Evolutionary conservation across 1,284 basidiomycete species (phyloP), one percentile per base, ranked within the genome.

Genomic region (Trichosporon sp.): DNA sequence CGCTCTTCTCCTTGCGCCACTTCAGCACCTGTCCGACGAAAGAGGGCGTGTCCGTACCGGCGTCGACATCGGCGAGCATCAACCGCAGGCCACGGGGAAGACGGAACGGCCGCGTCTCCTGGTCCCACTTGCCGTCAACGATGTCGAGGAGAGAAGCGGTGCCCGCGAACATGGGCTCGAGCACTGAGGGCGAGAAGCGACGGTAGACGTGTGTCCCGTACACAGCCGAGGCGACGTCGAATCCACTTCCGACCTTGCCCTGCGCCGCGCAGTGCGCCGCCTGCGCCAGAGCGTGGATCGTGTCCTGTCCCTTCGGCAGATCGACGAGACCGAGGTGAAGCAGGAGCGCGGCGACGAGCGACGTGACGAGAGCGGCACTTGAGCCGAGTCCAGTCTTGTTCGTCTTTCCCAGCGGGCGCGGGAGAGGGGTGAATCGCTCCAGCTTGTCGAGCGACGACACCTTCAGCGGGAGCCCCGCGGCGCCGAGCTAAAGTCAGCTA

Each of bases 181-280:
- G 82, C 48, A 93, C 88, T 26, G 84, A 81, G 1, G 94, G 92
- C 74, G 91, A 89, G 83, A 99, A 99, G 64, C 96, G 89, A 51
- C 89, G 91, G 84, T 98, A 99, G 3, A 95, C 80, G 77, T 99
- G 96, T 78, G 93, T 96, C 7, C 97, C 97, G 85, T 92, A 99
- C 2, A 95, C 91, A 0, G 96, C 96, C 0, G 94, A 90, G 26
- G 94, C 91, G 65, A 99, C 93, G 80, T 99, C 97, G 84, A 99
- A 99, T 0, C 97, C 97, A 76, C 92, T 94, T 46, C 97, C 97
- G 14, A 99, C 91, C 84, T 99, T 99, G 61, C 97, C 97, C 84
- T 99, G 97, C 0, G 97, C 97, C 35, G 95, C 87, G 78, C 96
- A 98, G 83, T 99, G 97, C 3, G 94, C 90, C 77, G 92, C 96